Base-by-base conservation (phyloP, 2,329 filamentous ascomycete species). In the Arthrobotrys sinensis region DNA sequence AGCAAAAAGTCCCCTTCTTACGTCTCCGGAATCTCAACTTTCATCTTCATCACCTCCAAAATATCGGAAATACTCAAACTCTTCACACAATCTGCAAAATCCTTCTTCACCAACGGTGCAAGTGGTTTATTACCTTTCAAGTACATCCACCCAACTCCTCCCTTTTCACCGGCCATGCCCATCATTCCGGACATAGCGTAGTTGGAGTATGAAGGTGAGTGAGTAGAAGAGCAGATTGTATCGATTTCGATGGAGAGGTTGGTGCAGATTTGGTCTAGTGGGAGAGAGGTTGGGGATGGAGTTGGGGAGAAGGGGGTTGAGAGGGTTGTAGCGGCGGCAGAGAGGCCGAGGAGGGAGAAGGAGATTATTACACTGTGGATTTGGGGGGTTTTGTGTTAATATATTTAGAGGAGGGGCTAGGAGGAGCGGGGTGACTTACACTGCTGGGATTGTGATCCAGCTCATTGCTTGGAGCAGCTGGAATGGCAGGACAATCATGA, bases 401-500 rank as follows among this genome's bases (percentile, higher is more conserved):
- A 46, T 43, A 21, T 34, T 34, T 19, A 38, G 7, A 8, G 28
- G 28, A 4, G n/a, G 6, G 7, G 24, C 1, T 16, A 45, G 6
- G 32, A 38, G 7, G 11, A 6, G 16, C 8, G 19, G 24, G 16
- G 16, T 57, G 21, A 52, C 69, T 55, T 80, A 80, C 78, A 71
- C 73, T 34, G 90, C 92, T 0, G 93, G 92, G 80, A 96, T 94
- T 11, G 93, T 91, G 80, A 93, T 88, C 90, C 91, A 96, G 12
- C 85, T 81, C 0, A 96, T 88, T 0, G 84, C 83, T 0, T 84
- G 83, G 82, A 89, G 88, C 4, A 96, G 89, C 85, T 96, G 93
- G 87, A 96, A 95, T 6, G 93, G 93, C 0, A 96, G 88, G 24
- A 93, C 87, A 80, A 93, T 85, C 66, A 95, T 89, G 85, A 96